A percentile compares a stretch with the other conserved stretches of the same genome.
Conservation (phyloP, 1,284 basidiomycete genomes). For the Vanrija pseudolonga region DNA sequence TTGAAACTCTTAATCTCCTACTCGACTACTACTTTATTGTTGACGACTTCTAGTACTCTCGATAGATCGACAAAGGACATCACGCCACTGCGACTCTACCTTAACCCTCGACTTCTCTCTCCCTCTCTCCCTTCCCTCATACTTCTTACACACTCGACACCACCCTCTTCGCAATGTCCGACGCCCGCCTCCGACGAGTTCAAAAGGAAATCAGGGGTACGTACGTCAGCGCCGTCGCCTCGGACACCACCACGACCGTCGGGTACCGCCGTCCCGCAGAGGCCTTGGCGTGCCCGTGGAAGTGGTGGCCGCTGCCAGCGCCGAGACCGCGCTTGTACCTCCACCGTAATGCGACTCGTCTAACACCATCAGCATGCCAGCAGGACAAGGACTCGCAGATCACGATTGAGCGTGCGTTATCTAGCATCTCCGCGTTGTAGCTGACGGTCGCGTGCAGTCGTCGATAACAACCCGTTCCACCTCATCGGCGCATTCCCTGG, state of each 20-base stretch:
- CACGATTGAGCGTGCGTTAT: conserved; percentile 58
- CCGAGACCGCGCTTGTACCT: too few relatives aligned
- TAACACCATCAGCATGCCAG: conserved; percentile 4
- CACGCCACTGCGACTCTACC: neutral
- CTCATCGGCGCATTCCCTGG: conserved; percentile 86
- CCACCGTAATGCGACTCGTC: too few relatives aligned
- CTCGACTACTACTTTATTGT: neutral
- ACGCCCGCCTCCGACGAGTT: conserved; percentile 80
- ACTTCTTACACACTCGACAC: conserved; percentile 1
- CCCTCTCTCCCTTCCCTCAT: neutral
- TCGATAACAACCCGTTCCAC: conserved; percentile 83
- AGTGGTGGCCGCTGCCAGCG: too few relatives aligned
- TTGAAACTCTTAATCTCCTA: too few relatives aligned
- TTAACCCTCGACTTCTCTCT: neutral
- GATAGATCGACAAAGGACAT: neutral
- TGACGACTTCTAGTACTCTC: neutral
- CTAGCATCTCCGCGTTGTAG: neutral
- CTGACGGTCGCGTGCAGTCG: conserved; percentile 49
- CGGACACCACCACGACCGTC: neutral
- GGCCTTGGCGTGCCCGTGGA: neutral
- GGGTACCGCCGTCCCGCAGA: too few relatives aligned
- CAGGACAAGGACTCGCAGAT: conserved; percentile 82
- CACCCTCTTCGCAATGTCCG: conserved; percentile 49
- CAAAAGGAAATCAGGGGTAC: conserved; percentile 86
- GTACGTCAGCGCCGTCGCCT: conserved; percentile 20